Evolutionary conservation across 495 filamentous ascomycete genomes (phyloP).

Genomic region (Tuber microsphaerosporum): DNA sequence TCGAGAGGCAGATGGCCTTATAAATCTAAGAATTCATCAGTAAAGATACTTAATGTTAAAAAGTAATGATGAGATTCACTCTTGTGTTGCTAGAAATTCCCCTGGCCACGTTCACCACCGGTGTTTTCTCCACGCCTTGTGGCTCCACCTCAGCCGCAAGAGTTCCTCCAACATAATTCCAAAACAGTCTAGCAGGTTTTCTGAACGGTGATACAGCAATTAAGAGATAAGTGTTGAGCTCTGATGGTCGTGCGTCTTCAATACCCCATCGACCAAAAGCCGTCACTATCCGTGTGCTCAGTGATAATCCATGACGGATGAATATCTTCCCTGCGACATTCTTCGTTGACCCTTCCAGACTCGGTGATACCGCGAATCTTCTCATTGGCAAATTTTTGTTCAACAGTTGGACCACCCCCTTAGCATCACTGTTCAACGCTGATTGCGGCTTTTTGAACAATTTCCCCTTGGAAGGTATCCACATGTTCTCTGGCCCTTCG

Average conservation of each 20-base stretch:
- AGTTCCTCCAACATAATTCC: slow-evolving; percentile 23
- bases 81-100: background rate
- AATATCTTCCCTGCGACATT: slow-evolving; percentile 25
- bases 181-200: slow-evolving; percentile 20
- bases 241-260: slow-evolving; percentile 9
- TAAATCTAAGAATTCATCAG: slow-evolving; percentile 9
- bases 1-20: slow-evolving; percentile 21
- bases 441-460: slow-evolving; percentile 22
- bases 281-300: slow-evolving; percentile 12
- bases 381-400: slow-evolving; percentile 27
- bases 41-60: background rate
- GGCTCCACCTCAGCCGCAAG: background rate
- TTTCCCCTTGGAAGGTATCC: slow-evolving; percentile 20
- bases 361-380: slow-evolving; percentile 21
- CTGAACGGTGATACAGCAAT: slow-evolving; percentile 22
- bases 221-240: slow-evolving; percentile 23
- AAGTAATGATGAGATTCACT: background rate
- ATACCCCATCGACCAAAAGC: slow-evolving; percentile 17
- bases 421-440: slow-evolving; percentile 16
- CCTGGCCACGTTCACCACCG: background rate
- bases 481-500: slow-evolving; percentile 9
- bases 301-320: slow-evolving; percentile 27
- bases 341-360: slow-evolving; percentile 3
- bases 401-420: slow-evolving; percentile 9
- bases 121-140: background rate